Conservation (phyloP, 2,329 filamentous ascomycete species). For the Parafenestella ontariensis region DNA sequence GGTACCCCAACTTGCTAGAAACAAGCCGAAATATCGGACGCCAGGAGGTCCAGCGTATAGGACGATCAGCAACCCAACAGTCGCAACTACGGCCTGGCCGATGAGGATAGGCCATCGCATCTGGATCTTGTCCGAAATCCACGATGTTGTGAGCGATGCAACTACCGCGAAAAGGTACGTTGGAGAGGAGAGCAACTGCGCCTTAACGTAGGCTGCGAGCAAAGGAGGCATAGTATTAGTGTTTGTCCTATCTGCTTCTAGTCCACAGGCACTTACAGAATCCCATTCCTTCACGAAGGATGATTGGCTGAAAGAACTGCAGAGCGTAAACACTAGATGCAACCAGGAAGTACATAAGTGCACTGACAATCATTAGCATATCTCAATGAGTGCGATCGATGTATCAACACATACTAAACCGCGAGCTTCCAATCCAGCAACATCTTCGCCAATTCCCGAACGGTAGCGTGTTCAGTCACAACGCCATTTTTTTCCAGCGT, state of each 20-base stretch:
- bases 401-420: conserved; percentile 12
- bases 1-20: conserved; percentile 30
- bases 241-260: not conserved
- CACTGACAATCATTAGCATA: conserved; percentile 12
- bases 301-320: conserved; percentile 34
- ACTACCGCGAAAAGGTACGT: conserved; percentile 33
- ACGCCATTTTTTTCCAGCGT: conserved; percentile 24
- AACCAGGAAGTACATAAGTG: conserved; percentile 39
- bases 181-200: conserved; percentile 32
- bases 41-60: conserved; percentile 29
- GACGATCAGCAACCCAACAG: conserved; percentile 28
- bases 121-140: conserved; percentile 30
- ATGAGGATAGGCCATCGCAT: conserved; percentile 32
- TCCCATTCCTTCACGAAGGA: conserved; percentile 34
- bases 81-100: conserved; percentile 24
- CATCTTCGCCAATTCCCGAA: conserved; percentile 23
- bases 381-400: not conserved
- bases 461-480: conserved; percentile 24
- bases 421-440: conserved; percentile 21
- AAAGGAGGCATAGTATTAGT: not conserved
- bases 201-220: conserved; percentile 17
- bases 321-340: conserved; percentile 35
- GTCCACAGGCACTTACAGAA: conserved; percentile 11
- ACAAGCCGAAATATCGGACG: conserved; percentile 34
- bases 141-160: conserved; percentile 23